Evolutionary conservation across 352 stramenopile species (phyloP), one percentile per base, ranked within the genome.

Genomic region (Aphanomyces invadans): DNA sequence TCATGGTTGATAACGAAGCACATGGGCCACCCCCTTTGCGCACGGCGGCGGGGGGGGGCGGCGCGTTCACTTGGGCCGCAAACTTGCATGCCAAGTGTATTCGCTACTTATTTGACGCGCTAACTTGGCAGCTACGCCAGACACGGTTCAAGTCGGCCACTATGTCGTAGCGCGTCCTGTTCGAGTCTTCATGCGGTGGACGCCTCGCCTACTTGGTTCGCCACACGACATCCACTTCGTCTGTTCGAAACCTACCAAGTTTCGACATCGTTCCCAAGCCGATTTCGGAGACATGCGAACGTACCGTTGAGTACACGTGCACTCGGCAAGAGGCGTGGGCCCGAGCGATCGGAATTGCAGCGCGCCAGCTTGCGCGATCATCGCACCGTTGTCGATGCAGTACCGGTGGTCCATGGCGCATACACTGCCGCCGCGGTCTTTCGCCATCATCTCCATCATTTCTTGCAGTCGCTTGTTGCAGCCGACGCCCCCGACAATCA

Each of bases 371-470:
- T 99, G 97, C 26, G 97, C 97, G 74, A 99, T 99, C 97, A 99
- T 99, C 5, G 96, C 96, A 7, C 97, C 97, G 75, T 99, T 99
- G 79, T 99, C 97, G 70, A 99, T 98, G 71, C 97, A 99, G 83
- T 99, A 99, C 19, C 86, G 68, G 73, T 99, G 89, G 78, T 99
- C 97, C 97, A 99, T 99, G 9, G 90, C 94, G 64, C 95, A 99
- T 3, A 99, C 78, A 4, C 76, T 84, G 17, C 95, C 97, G 53
- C 95, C 92, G 48, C 97, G 81, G 42, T 99, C 95, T 62, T 86
- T 76, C 9, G 95, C 92, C 97, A 99, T 99, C 32, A 91, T 83
- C 57, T 81, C 80, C 97, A 99, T 99, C 97, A 99, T 99, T 67
- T 98, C 78, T 74, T 98, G 91, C 29, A 95, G 72, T 26, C 85